Evolutionary conservation across 495 filamentous ascomycete species (phyloP).

Genomic region (Talaromyces adpressus): DNA sequence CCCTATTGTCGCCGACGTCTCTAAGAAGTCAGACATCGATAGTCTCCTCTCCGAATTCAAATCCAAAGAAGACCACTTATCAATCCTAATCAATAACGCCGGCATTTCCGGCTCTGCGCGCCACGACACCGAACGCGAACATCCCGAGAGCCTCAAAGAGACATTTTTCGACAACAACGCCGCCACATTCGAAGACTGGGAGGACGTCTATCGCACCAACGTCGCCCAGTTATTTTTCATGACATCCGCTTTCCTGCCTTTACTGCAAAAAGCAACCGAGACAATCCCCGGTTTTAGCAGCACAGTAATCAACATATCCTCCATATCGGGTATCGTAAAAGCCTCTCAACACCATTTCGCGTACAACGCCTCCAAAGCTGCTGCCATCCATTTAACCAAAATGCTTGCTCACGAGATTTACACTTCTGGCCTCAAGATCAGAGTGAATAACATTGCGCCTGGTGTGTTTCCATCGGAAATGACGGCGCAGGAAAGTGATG

Average conservation of each 20-base stretch:
- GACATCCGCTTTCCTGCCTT: slow-evolving; percentile 32
- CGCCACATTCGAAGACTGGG: slow-evolving; percentile 38
- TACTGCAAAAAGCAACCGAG: slow-evolving; percentile 38
- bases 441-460: slow-evolving; percentile 50
- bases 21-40: slow-evolving; percentile 37
- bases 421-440: slow-evolving; percentile 32
- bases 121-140: slow-evolving; percentile 26
- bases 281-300: slow-evolving; percentile 37
- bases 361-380: slow-evolving; percentile 47
- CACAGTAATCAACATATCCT: slow-evolving; percentile 54
- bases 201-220: slow-evolving; percentile 39
- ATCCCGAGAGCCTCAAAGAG: slow-evolving; percentile 42
- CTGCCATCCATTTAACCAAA: slow-evolving; percentile 46
- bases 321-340: slow-evolving; percentile 45
- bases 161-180: slow-evolving; percentile 48
- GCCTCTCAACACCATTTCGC: slow-evolving; percentile 45
- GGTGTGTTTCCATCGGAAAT: slow-evolving; percentile 49
- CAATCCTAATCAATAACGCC: slow-evolving; percentile 52
- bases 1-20: slow-evolving; percentile 45
- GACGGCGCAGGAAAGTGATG: slow-evolving; percentile 44
- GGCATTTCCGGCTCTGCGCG: slow-evolving; percentile 30
- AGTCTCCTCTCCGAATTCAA: slow-evolving; percentile 37
- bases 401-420: slow-evolving; percentile 45
- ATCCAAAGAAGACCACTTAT: slow-evolving; percentile 35
- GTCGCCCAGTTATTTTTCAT: slow-evolving; percentile 42